A percentile compares a stretch with the other conserved stretches of the same genome.
Conservation (phyloP, 345 rosid genomes). For the Clarkia xantiana region DNA sequence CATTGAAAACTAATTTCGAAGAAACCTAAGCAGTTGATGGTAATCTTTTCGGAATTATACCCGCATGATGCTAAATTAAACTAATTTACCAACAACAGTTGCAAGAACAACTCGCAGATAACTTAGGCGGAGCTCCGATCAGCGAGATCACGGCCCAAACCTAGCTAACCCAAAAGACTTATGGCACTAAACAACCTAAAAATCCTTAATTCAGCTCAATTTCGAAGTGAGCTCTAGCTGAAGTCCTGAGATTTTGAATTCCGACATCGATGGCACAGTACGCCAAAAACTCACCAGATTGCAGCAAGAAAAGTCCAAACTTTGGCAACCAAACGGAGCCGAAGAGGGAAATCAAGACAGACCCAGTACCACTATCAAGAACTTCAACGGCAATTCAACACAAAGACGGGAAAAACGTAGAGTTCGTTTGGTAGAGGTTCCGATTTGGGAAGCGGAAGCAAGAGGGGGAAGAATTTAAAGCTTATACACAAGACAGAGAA, state of each 20-base stretch:
- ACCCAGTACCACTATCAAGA: neutral
- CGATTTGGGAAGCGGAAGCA: neutral
- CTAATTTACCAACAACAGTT: constrained; percentile 1
- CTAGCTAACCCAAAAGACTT: neutral
- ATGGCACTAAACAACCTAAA: constrained; percentile 1
- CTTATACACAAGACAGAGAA: neutral
- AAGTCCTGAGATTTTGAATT: neutral
- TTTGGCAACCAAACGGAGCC: neutral
- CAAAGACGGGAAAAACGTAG: neutral
- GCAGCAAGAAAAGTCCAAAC: neutral
- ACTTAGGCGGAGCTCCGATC: constrained; percentile 1
- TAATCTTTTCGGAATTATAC: neutral
- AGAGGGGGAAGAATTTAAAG: constrained; percentile 5
- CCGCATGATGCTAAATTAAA: neutral
- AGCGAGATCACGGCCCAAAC: constrained; percentile 3
- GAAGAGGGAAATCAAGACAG: neutral
- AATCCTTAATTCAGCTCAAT: constrained; percentile 9
- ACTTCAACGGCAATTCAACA: constrained; percentile 1
- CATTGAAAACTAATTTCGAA: neutral
- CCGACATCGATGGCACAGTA: constrained; percentile 5
- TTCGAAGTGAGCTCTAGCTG: neutral
- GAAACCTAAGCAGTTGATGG: neutral
- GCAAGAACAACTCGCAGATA: neutral
- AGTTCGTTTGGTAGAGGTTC: constrained; percentile 6
- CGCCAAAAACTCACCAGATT: neutral